Conservation (phyloP, 345 rosid genomes). For the Microthlaspi erraticum region DNA sequence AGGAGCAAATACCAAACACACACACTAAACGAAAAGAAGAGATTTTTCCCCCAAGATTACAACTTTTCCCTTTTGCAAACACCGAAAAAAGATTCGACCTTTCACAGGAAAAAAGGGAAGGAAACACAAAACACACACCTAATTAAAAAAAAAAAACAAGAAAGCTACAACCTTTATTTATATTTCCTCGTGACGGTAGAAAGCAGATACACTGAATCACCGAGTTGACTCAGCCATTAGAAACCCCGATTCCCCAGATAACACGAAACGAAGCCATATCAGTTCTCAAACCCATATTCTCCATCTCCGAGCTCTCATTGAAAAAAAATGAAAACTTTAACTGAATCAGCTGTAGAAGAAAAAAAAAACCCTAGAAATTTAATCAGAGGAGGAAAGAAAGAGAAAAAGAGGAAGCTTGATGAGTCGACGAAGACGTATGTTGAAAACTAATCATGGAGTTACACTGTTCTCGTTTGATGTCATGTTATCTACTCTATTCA, state of each 20-base stretch:
- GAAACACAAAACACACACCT: not conserved
- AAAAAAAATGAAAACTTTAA: constrained; percentile 25
- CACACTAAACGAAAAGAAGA: constrained; percentile 42
- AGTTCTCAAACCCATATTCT: constrained; percentile 45
- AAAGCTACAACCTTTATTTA: constrained; percentile 36
- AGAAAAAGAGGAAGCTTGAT: constrained; percentile 24
- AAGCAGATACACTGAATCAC: constrained; percentile 14
- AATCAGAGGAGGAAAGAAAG: constrained; percentile 26
- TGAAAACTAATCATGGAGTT: constrained; percentile 39
- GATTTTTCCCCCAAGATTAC: constrained; percentile 65
- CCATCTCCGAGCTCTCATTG: constrained; percentile 33
- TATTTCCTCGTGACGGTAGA: constrained; percentile 20
- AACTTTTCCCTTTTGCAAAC: constrained; percentile 51
- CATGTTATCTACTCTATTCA: constrained; percentile 32
- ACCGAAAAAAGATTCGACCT: constrained; percentile 56
- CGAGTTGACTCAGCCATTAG: constrained; percentile 46
- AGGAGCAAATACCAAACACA: constrained; percentile 64
- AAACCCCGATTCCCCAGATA: constrained; percentile 34
- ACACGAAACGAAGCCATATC: constrained; percentile 42
- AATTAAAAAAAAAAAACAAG: constrained; percentile 19
- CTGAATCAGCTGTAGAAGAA: too few species aligned
- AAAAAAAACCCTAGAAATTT: constrained; percentile 20
- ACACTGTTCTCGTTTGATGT: constrained; percentile 30
- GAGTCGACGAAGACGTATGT: constrained; percentile 37
- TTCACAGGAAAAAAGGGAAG: constrained; percentile 26